A percentile compares a stretch with the other conserved stretches of the same genome.
Conservation (phyloP, 495 filamentous ascomycete genomes). For the Pyrenula aspistea region DNA sequence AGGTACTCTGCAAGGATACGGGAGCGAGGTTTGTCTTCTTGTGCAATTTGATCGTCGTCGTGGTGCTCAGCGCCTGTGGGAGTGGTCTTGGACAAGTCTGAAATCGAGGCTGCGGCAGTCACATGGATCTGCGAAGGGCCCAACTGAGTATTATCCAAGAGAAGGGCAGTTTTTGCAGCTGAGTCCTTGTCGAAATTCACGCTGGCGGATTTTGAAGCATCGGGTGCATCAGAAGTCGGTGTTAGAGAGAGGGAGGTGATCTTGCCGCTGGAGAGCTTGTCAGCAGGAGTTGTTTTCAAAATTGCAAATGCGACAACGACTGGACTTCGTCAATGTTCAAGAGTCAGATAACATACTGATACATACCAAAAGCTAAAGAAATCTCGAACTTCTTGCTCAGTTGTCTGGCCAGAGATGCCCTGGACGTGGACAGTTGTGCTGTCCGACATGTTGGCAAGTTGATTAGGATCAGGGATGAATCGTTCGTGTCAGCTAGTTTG, state of each 20-base stretch:
- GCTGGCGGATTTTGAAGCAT: conserved; percentile 61
- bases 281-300: conserved; percentile 1
- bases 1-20: conserved; percentile 94
- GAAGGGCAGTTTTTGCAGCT: conserved; percentile 88
- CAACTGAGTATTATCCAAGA: conserved; percentile 91
- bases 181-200: conserved; percentile 95
- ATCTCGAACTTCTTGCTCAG: conserved; percentile 82
- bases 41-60: conserved; percentile 55
- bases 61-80: conserved; percentile 30
- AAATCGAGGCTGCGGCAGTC: conserved; percentile 49
- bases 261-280: conserved; percentile 58
- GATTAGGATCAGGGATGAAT: too few species aligned
- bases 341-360: conserved; percentile 1
- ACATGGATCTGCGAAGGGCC: conserved; percentile 73
- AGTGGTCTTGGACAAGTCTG: conserved; percentile 46
- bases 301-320: too few species aligned
- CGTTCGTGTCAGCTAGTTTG: not conserved
- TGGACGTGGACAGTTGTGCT: conserved; percentile 48
- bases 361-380: conserved; percentile 98
- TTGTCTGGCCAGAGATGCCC: conserved; percentile 69
- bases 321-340: not conserved
- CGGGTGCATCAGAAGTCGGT: conserved; percentile 41
- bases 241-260: conserved; percentile 72
- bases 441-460: conserved; percentile 28
- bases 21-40: conserved; percentile 89